Conservation (phyloP, 1,284 basidiomycete species). For the Boletus mariae region DNA sequence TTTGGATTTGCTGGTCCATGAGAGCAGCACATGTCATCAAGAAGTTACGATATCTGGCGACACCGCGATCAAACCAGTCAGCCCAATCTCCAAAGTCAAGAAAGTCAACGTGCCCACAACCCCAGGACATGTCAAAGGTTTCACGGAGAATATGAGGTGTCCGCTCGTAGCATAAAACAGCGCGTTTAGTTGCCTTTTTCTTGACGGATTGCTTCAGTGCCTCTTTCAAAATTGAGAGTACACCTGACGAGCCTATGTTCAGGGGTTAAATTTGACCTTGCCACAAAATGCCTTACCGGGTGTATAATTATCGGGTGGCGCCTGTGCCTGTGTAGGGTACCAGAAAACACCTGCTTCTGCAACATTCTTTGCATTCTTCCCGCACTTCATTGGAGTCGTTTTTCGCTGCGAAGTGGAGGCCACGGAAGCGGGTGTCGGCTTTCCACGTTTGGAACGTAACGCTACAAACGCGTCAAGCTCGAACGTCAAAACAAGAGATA, state of each 20-base stretch:
- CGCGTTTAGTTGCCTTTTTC: slow-evolving; percentile 51
- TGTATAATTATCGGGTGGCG: slow-evolving; percentile 66
- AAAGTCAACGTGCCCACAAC: slow-evolving; percentile 59
- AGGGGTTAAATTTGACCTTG: slow-evolving; percentile 3
- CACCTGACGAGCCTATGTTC: slow-evolving; percentile 40
- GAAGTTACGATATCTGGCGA: slow-evolving; percentile 80
- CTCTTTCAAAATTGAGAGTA: slow-evolving; percentile 62
- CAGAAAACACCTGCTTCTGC: slow-evolving; percentile 55
- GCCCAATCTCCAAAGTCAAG: neutral
- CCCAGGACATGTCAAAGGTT: slow-evolving; percentile 63
- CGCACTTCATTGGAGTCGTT: slow-evolving; percentile 1
- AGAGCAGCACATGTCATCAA: slow-evolving; percentile 77
- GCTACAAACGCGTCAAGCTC: slow-evolving; percentile 11
- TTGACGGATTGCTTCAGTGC: slow-evolving; percentile 52
- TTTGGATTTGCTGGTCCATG: slow-evolving; percentile 59
- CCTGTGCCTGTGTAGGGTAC: slow-evolving; percentile 43
- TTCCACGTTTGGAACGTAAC: slow-evolving; percentile 4
- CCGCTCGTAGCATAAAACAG: slow-evolving; percentile 61
- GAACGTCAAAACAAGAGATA: neutral
- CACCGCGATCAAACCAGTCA: slow-evolving; percentile 1
- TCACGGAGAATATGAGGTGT: slow-evolving; percentile 60
- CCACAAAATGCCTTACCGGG: slow-evolving; percentile 51
- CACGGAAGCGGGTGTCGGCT: slow-evolving; percentile 1
- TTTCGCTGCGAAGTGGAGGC: neutral
- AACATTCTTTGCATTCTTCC: slow-evolving; percentile 12